Base-by-base conservation (phyloP, 2,329 filamentous ascomycete genomes). In the Rasamsonia emersonii region DNA sequence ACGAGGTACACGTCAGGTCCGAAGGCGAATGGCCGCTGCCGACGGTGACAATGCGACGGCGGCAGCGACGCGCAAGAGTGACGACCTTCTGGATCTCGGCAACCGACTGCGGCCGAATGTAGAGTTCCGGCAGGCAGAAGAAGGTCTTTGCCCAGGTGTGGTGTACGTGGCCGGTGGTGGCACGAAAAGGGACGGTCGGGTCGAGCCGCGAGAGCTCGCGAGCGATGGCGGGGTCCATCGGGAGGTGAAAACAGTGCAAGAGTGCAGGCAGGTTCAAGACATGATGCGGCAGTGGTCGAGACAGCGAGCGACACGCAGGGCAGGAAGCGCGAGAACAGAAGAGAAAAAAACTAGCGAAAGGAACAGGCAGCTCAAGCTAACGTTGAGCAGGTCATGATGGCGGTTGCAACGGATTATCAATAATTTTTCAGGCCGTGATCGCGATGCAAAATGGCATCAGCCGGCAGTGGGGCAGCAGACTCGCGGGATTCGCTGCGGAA, bases 71-170 rank as follows among this genome's bases (percentile, higher is more conserved):
- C 4, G 91, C 91, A 14, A 95, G 73, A 24, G 71, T 79, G 40
- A 95, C 74, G 30, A 82, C 69, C 57, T 93, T 88, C 57, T 89
- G 81, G 43, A 98, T 75, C 61, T 96, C 89, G 9, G 68, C 65
- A 31, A 91, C 67, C 2, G 79, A 80, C 48, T 82, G 73, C 2
- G 91, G 91, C 49, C 83, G 83, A 46, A 96, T 77, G 62, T 89
- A 95, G 37, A 96, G 77, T 66, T 95, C 86, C 3, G 91, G 91
- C 11, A 79, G 75, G 30, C 82, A 91, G 50, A 82, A 79, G 64
- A 93, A 95, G 30, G 91, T 96, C 52, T 80, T 79, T 23, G 91
- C 91, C 91, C 91, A 98, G 13, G 91, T 98, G 49, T 80, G 79
- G 65, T 96, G 91, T 29, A 79, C 62, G 58, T 96, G 79, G 32